Evolutionary conservation across 2,329 filamentous ascomycete genomes (phyloP).

Genomic region (Hortaea sp.): DNA sequence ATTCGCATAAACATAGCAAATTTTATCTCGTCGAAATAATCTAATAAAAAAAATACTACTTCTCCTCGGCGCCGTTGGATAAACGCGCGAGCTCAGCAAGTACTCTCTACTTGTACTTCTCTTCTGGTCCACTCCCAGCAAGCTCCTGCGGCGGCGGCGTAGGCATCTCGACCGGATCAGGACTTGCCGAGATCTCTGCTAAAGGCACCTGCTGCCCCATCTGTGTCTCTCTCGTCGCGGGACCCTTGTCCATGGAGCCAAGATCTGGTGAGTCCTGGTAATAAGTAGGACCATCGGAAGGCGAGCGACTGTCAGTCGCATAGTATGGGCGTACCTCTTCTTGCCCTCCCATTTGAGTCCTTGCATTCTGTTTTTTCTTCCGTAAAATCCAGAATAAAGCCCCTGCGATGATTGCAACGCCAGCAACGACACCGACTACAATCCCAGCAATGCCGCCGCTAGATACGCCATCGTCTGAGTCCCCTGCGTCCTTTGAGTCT

Average conservation of each 20-base stretch:
- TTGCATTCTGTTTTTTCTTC: no score
- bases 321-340: background rate
- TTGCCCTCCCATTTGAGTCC: background rate
- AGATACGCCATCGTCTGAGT: conserved; percentile 6
- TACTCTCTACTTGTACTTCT: background rate
- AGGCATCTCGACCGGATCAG: background rate
- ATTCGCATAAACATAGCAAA: no score
- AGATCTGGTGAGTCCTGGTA: background rate
- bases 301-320: background rate
- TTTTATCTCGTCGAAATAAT: no score
- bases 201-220: background rate
- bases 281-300: background rate
- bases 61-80: no score
- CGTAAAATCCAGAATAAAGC: no score
- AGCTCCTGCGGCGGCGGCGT: background rate
- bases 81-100: no score
- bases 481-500: no score
- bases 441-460: conserved; percentile 28
- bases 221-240: background rate
- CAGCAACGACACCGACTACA: conserved; percentile 17
- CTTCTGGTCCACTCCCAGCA: background rate
- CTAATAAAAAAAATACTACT: no score
- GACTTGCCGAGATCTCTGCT: background rate
- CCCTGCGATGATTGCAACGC: conserved; percentile 4
- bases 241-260: background rate